Base-by-base conservation (phyloP, 2,329 filamentous ascomycete species). In the Cryphonectria naterciae region DNA sequence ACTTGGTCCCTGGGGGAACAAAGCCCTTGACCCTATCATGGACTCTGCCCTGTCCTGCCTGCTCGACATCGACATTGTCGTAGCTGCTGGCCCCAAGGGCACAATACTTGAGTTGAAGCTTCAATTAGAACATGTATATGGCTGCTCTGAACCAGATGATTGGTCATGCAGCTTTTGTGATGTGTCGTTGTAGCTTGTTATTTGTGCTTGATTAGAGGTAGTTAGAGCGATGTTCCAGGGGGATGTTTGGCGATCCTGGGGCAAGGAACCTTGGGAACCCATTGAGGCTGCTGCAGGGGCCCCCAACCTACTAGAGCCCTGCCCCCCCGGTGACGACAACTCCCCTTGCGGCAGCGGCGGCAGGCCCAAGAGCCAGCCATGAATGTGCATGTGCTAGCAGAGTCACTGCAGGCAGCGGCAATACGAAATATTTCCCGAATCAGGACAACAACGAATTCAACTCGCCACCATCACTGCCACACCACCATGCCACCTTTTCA, bases 1-100 rank as follows among this genome's bases (percentile, higher is more conserved):
- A 80, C 87, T 92, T 72, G 93, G 93, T 54, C 91, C 93, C 80
- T 89, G 90, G 70, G 92, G 91, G 79, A 93, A 95, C 78, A 95
- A 86, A 75, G 90, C 86, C 82, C 90, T 87, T 76, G 88, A 86
- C 72, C 85, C 85, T 60, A 61, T 68, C 46, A 70, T 63, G 63
- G 82, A 83, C 71, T 78, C 79, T 72, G 76, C 76, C 76, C 81
- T 80, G 78, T 73, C 79, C 72, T 76, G 76, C 76, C 81, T 80
- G 78, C 61, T 65, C 49, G 67, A 68, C 68, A 70, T 65, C 49
- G 67, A 68, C 68, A 70, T 73, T 80, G 80, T 76, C 79, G 54
- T 46, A 65, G 71, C 80, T 74, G 82, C 79, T 75, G 82, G 80
- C 75, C 83, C 82, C 82, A 84, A 84, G 77, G 75, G 80, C 71